Base-by-base conservation (phyloP, 1,284 basidiomycete genomes). In the Singerocomus inundabilis region DNA sequence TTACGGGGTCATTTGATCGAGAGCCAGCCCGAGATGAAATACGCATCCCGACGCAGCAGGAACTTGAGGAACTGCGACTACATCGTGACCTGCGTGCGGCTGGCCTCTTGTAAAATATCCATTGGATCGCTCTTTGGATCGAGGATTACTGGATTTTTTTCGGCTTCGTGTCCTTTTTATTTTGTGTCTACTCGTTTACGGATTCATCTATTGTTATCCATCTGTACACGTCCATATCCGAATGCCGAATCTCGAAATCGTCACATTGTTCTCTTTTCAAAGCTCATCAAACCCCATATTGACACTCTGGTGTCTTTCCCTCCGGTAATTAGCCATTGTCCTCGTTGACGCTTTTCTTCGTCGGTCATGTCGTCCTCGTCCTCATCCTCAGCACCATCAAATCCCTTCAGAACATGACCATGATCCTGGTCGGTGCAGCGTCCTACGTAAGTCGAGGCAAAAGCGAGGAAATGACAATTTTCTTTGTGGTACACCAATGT, bases 401-500 rank as follows among this genome's bases (percentile, higher is more conserved):
- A 64, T 29, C 18, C 47, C n/a, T 46, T 35, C 7, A 26, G 37
- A 3, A 6, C 15, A 15, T 15, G 2, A 9, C 26, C 16, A 9
- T 26, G 32, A 10, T 44, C 21, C 7, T 5, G 38, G 26, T 52
- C 52, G n/a, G 30, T 32, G 2, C 28, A 6, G 11, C n/a, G 12
- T 15, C 18, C 40, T 10, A n/a, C 13, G 11, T 49, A 55, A 8
- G 49, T 32, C 6, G 54, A 54, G 62, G 88, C 82, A 61, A 94
- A 94, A 4, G 80, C 77, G 7, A 93, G 59, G 2, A 78, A 76
- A 57, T 91, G 86, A 51, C 86, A 85, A 21, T 76, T 78, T 24
- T 80, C 78, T 57, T 90, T 88, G 71, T 94, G 92, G 62, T 91
- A 89, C 28, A 73, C 73, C 2, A 95, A 75, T 6, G 84, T 87